Percentiles rank a stretch among this genome's conserved stretches.
Evolutionary conservation across 371 early-diverging fungal genomes (phyloP).

Genomic region (Capniomyces stellatus): DNA sequence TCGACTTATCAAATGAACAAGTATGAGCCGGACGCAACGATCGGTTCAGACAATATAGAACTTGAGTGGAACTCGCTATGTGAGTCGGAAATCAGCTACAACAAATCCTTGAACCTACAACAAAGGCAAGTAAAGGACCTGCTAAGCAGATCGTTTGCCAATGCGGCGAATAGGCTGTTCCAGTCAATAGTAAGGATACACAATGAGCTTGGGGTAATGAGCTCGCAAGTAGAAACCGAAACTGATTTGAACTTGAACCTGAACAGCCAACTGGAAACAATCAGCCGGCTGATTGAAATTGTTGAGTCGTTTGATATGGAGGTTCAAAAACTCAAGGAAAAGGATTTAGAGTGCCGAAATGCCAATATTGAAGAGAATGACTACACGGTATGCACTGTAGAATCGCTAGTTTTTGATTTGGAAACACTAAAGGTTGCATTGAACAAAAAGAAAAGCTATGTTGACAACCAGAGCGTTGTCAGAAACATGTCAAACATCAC

Average conservation of each 20-base stretch:
- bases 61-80: slow-evolving; percentile 50
- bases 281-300: slow-evolving; percentile 30
- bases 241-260: slow-evolving; percentile 18
- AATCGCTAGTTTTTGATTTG: slow-evolving; percentile 74
- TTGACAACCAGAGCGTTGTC: slow-evolving; percentile 74
- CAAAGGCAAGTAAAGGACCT: slow-evolving; percentile 9
- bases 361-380: slow-evolving; percentile 88
- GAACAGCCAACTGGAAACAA: slow-evolving; percentile 44
- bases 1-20: slow-evolving; percentile 77
- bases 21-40: slow-evolving; percentile 62
- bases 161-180: slow-evolving; percentile 17
- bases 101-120: slow-evolving; percentile 43
- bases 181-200: slow-evolving; percentile 5
- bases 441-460: slow-evolving; percentile 70
- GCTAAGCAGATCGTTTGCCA: slow-evolving; percentile 17
- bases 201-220: background rate
- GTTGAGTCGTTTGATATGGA: slow-evolving; percentile 33
- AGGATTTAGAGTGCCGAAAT: slow-evolving; percentile 52
- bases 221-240: background rate
- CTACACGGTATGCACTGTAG: slow-evolving; percentile 72
- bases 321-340: slow-evolving; percentile 33
- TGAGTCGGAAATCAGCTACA: slow-evolving; percentile 52
- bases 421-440: slow-evolving; percentile 55
- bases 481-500: slow-evolving; percentile 80
- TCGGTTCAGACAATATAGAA: slow-evolving; percentile 49